Evolutionary conservation across 768 basidiomycete species (phyloP).

Genomic region (Serendipita indica): DNA sequence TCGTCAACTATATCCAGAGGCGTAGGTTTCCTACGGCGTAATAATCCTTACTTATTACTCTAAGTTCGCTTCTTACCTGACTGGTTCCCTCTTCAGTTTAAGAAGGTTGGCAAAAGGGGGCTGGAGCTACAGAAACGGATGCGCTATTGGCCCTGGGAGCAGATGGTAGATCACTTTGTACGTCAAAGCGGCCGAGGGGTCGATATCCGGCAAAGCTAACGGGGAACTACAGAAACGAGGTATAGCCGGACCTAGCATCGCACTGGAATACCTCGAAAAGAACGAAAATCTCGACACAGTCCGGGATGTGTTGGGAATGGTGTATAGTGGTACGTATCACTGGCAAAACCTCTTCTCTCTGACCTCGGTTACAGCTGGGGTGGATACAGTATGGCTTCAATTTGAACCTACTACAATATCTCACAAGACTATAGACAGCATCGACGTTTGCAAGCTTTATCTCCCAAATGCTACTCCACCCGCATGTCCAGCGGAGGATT

Average conservation of each 20-base stretch:
- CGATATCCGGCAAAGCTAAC: background rate
- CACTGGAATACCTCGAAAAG: background rate
- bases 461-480: conserved; percentile 15
- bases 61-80: background rate
- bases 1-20: background rate
- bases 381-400: background rate
- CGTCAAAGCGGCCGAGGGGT: background rate
- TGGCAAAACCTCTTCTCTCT: background rate
- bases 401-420: background rate
- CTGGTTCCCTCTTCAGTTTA: background rate
- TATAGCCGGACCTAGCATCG: background rate
- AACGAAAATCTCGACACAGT: background rate
- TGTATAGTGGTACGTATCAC: background rate
- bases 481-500: conserved; percentile 13
- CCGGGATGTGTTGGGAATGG: background rate
- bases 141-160: background rate
- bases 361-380: background rate
- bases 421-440: conserved; percentile 12
- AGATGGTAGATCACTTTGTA: background rate
- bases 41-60: too few species aligned
- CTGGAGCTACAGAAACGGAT: background rate
- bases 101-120: background rate
- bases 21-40: too few species aligned
- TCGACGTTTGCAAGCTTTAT: conserved; percentile 15
- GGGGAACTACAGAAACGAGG: background rate